Evolutionary conservation across 148 eudicot genomes (phyloP).

Genomic region (Chenopodium album): DNA sequence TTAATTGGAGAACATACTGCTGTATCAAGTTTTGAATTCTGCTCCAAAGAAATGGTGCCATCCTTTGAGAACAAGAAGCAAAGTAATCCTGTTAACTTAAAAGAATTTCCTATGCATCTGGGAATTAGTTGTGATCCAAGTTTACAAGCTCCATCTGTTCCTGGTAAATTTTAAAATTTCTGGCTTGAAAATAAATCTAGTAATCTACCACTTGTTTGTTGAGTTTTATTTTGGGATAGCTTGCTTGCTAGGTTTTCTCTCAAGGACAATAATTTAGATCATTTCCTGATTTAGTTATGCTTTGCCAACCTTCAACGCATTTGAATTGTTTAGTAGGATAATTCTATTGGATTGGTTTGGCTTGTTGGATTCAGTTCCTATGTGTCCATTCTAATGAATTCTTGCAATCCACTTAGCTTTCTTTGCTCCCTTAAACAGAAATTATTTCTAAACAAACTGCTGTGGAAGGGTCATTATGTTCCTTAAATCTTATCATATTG

Average conservation of each 20-base stretch:
- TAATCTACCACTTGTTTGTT: background rate
- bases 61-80: conserved; percentile 28
- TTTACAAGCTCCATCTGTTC: conserved; percentile 15
- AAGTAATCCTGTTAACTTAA: conserved; percentile 7
- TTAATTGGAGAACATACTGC: conserved; percentile 34
- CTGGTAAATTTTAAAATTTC: conserved; percentile 19
- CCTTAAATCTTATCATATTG: background rate
- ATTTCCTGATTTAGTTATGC: background rate
- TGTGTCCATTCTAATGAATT: background rate
- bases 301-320: background rate
- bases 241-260: background rate
- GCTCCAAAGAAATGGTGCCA: conserved; percentile 54
- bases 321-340: background rate
- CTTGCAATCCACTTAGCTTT: background rate
- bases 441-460: background rate
- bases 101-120: background rate
- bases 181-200: background rate
- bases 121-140: background rate
- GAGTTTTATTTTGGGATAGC: background rate
- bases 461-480: background rate
- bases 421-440: background rate
- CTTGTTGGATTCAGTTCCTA: background rate
- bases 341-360: background rate
- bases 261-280: background rate
- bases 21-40: conserved; percentile 47